These are phyloP conservation scores for Gomphus bonarii DNA, from an alignment of 1,284 basidiomycete species.

Conservation along the genomic window DNA sequence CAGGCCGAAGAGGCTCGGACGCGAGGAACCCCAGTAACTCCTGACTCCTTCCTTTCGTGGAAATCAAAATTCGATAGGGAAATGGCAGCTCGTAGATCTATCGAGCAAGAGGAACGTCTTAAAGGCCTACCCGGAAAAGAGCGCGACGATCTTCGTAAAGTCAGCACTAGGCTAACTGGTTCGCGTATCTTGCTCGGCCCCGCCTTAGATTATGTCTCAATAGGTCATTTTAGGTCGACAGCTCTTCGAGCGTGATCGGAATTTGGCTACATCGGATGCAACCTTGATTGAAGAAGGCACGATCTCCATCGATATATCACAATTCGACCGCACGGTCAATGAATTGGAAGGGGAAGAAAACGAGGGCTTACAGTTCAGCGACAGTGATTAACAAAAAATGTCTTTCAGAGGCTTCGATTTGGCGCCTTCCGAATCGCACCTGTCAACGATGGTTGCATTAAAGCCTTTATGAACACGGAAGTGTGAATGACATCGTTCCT, in stretches of 20 bases:
- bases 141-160: constrained; percentile 76
- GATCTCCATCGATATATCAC: constrained; percentile 76
- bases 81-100: constrained; percentile 43
- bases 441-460: background rate
- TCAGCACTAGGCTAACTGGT: constrained; percentile 63
- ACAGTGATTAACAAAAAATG: constrained; percentile 54
- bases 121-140: constrained; percentile 75
- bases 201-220: constrained; percentile 8
- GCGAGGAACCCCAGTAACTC: constrained; percentile 83
- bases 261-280: constrained; percentile 62
- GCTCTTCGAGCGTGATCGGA: constrained; percentile 75
- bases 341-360: constrained; percentile 53
- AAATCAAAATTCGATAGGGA: constrained; percentile 70
- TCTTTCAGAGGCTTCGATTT: background rate
- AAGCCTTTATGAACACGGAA: background rate
- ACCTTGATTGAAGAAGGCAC: constrained; percentile 72
- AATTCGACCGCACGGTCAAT: constrained; percentile 65
- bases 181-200: constrained; percentile 12
- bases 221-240: constrained; percentile 57
- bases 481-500: background rate
- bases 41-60: constrained; percentile 76
- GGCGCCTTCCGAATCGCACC: background rate
- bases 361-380: constrained; percentile 62
- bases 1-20: constrained; percentile 85
- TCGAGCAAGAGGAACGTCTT: constrained; percentile 77